Evolutionary conservation across 495 filamentous ascomycete genomes (phyloP).

Genomic region (Lophiostoma macrostomum): DNA sequence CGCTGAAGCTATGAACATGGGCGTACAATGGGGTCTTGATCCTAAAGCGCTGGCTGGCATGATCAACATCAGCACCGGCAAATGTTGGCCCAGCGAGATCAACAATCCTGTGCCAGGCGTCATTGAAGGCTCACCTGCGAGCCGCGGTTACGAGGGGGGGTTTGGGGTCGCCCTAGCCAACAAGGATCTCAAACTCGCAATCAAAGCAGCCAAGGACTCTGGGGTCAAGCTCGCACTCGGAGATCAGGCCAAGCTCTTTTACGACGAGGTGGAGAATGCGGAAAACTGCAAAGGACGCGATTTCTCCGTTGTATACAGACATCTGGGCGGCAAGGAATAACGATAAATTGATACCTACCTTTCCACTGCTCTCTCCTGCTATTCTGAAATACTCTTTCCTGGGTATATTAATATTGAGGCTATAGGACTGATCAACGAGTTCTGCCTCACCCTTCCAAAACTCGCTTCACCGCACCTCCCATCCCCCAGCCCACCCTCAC

Average conservation of each 20-base stretch:
- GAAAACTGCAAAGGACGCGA: slow-evolving; percentile 41
- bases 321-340: slow-evolving; percentile 42
- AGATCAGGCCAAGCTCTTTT: slow-evolving; percentile 38
- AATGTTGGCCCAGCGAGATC: slow-evolving; percentile 86
- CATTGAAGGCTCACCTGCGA: slow-evolving; percentile 66
- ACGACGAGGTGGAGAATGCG: slow-evolving; percentile 36
- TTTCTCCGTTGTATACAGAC: slow-evolving; percentile 46
- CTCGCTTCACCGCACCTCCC: no score
- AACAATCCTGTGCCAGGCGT: slow-evolving; percentile 94
- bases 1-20: slow-evolving; percentile 90
- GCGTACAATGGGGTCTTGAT: slow-evolving; percentile 78
- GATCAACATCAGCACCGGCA: slow-evolving; percentile 81
- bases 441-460: no score
- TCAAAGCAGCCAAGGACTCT: slow-evolving; percentile 36
- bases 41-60: slow-evolving; percentile 72
- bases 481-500: no score
- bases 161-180: slow-evolving; percentile 82
- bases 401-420: no score
- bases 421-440: no score
- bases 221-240: slow-evolving; percentile 37
- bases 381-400: no score
- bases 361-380: no score
- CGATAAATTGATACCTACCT: no score
- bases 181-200: slow-evolving; percentile 53
- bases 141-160: slow-evolving; percentile 72